Percentiles rank a stretch among this genome's conserved stretches.
Evolutionary conservation across 805 yeast genomes (phyloP).

Genomic region (Candida insectorum): DNA sequence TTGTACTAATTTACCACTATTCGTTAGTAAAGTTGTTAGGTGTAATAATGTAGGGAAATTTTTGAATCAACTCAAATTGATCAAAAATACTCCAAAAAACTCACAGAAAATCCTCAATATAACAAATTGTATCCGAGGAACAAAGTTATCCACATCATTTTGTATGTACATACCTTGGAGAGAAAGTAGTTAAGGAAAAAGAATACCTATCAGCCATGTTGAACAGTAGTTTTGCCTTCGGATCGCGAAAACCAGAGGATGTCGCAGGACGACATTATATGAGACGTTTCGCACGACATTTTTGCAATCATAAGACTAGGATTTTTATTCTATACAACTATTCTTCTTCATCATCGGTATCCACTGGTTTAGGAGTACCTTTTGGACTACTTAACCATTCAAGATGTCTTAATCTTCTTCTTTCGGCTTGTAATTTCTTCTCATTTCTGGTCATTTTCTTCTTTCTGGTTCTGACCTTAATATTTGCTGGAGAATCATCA

Average conservation of each 20-base stretch:
- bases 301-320: too few relatives aligned
- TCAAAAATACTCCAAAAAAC: too few relatives aligned
- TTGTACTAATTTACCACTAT: conserved; percentile 93
- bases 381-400: conserved; percentile 96
- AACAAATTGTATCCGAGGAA: too few relatives aligned
- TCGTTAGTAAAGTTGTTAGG: conserved; percentile 6
- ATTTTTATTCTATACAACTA: too few relatives aligned
- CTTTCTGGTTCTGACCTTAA: conserved; percentile 88
- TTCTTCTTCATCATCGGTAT: conserved; percentile 88
- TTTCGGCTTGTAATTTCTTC: conserved; percentile 83
- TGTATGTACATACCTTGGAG: conserved; percentile 71
- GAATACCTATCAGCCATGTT: conserved; percentile 97
- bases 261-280: too few relatives aligned
- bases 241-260: neutral
- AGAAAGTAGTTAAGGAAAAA: conserved; percentile 93
- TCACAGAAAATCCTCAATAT: neutral
- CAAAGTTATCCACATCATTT: neutral
- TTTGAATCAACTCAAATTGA: neutral
- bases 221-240: conserved; percentile 11
- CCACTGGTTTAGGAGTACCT: conserved; percentile 94
- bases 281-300: too few relatives aligned
- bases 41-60: conserved; percentile 1
- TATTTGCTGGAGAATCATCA: conserved; percentile 92
- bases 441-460: conserved; percentile 98
- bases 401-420: conserved; percentile 90